A percentile compares a stretch with the other conserved stretches of the same genome.
phyloP scores from a whole-genome alignment of 805 yeast species.

The Yarrowia divulgata region DNA sequence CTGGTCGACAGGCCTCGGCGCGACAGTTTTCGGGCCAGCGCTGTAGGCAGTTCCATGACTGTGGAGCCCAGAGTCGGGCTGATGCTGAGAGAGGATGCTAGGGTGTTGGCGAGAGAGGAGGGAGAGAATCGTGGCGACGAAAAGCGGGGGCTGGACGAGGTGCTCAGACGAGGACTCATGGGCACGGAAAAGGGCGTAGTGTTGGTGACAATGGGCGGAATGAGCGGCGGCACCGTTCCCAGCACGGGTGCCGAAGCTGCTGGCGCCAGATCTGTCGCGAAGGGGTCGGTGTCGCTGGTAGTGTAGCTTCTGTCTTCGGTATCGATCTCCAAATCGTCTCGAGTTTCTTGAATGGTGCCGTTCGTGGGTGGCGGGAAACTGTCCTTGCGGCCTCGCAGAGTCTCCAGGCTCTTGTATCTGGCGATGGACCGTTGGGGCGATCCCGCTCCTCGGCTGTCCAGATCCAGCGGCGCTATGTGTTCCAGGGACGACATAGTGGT shows the following conservation, averaged over 20 bases:
- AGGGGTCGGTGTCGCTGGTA: neutral
- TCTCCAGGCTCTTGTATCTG: constrained; percentile 30
- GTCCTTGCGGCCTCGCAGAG: constrained; percentile 19
- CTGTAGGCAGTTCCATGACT: constrained; percentile 21
- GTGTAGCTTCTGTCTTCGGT: neutral
- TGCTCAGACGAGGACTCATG: constrained; percentile 4
- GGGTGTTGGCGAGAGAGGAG: constrained; percentile 22
- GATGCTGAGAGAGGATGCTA: constrained; percentile 32
- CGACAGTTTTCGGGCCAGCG: constrained; percentile 21
- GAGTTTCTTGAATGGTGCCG: neutral
- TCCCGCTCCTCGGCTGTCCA: neutral
- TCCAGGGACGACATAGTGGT: constrained; percentile 7
- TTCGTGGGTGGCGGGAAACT: neutral
- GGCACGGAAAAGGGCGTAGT: constrained; percentile 16
- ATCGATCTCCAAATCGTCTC: constrained; percentile 1
- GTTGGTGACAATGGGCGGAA: constrained; percentile 32
- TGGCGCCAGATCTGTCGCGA: neutral
- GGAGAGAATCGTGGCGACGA: constrained; percentile 33
- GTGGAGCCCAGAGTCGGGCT: constrained; percentile 28
- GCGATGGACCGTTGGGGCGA: constrained; percentile 2
- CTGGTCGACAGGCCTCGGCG: constrained; percentile 14
- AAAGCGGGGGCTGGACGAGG: constrained; percentile 18
- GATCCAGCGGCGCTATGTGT: constrained; percentile 29
- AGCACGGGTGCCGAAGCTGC: constrained; percentile 11
- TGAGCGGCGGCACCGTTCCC: constrained; percentile 15